Conservation (phyloP, 768 basidiomycete species). For the Xerocomus spinulosus region DNA sequence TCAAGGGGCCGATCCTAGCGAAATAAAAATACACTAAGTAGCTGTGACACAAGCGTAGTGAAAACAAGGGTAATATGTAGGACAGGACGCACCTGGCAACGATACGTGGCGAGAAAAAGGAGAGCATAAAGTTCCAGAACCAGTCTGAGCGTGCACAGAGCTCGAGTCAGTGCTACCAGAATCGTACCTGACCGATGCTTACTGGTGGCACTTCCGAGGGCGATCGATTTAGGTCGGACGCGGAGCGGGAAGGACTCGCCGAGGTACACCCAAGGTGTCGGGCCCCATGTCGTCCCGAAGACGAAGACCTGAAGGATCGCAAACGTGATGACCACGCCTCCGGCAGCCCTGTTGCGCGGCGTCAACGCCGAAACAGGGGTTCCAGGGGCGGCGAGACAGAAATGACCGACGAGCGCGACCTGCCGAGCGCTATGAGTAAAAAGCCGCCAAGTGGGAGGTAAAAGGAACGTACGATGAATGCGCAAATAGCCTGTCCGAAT, state of each 20-base stretch:
- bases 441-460: background rate
- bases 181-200: background rate
- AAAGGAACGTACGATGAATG: conserved; percentile 48
- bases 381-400: conserved; percentile 50
- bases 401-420: conserved; percentile 72
- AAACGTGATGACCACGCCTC: conserved; percentile 67
- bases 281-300: conserved; percentile 74
- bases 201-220: conserved; percentile 63
- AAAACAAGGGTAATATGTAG: no score
- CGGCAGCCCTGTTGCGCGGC: conserved; percentile 52
- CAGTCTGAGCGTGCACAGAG: conserved; percentile 35
- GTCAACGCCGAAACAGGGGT: conserved; percentile 49
- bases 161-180: background rate
- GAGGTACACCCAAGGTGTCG: conserved; percentile 71
- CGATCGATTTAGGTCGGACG: conserved; percentile 73
- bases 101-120: conserved; percentile 69
- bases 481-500: conserved; percentile 53
- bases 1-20: conserved; percentile 63
- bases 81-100: conserved; percentile 40
- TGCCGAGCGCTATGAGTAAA: conserved; percentile 16
- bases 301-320: conserved; percentile 73
- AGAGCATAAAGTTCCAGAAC: conserved; percentile 74
- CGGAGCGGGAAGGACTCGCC: conserved; percentile 81
- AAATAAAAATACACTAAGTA: background rate
- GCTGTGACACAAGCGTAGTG: no score